Conservation (phyloP, 192 early-diverging fungal species). For the Phlyctochytrium bullatum region DNA sequence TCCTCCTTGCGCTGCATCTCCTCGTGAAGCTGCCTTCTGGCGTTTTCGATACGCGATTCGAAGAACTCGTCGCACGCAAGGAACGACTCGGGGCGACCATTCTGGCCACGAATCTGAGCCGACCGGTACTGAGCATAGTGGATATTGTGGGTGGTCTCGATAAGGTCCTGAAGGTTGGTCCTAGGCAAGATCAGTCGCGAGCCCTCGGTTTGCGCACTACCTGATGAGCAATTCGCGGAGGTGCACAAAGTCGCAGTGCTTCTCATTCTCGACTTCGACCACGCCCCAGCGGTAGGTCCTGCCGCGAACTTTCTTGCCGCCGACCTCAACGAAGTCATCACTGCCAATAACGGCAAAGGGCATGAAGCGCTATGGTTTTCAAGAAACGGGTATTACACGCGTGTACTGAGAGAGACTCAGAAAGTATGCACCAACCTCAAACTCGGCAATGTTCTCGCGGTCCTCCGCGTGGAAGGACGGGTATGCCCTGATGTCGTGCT, state of each 20-base stretch:
- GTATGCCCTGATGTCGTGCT: constrained; percentile 60
- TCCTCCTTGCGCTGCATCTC: constrained; percentile 76
- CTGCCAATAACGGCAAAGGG: constrained; percentile 97
- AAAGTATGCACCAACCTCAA: constrained; percentile 75
- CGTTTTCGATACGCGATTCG: constrained; percentile 66
- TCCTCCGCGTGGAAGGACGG: constrained; percentile 66
- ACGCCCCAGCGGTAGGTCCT: constrained; percentile 92
- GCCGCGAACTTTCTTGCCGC: constrained; percentile 79
- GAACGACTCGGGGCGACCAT: constrained; percentile 75
- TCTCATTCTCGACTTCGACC: constrained; percentile 89
- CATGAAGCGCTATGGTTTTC: constrained; percentile 53
- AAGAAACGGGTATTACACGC: too few species aligned
- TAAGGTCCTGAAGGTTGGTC: constrained; percentile 95
- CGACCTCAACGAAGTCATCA: constrained; percentile 77
- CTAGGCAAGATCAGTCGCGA: constrained; percentile 37
- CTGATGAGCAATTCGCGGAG: constrained; percentile 53
- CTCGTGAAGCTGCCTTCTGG: constrained; percentile 55
- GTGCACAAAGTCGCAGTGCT: constrained; percentile 93
- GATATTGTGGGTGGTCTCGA: constrained; percentile 93
- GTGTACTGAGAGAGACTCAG: too few species aligned
- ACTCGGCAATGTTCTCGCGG: constrained; percentile 52
- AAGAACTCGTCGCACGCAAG: constrained; percentile 79
- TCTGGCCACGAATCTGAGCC: constrained; percentile 71
- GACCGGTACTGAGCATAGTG: constrained; percentile 97
- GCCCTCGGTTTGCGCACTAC: constrained; percentile 6